Evolutionary conservation across 139 green algal species (phyloP), one percentile per base, ranked within the genome.

Genomic region (Chlamydomonas sphaeroides): DNA sequence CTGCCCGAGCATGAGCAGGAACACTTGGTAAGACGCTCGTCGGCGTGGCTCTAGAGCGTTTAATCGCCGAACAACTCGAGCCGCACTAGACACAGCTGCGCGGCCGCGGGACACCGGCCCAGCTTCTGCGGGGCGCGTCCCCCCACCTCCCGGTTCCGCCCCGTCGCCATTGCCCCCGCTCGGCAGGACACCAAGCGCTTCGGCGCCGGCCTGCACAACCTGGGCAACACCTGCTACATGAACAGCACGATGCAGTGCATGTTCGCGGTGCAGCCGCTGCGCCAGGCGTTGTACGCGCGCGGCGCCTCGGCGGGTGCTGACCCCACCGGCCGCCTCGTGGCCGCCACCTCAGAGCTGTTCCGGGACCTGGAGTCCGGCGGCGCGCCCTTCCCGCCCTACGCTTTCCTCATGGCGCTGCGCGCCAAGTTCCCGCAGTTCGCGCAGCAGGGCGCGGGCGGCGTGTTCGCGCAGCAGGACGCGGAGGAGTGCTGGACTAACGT

Each of bases 221-320:
- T 99, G 42, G 96, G 96, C 74, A 99, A 99, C 88, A 99, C 97
- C 0, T 99, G 97, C 93, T 99, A 99, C 91, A 98, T 99, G 97
- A 98, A 98, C 89, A 91, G 88, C 68, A 98, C 94, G 0, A 5
- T 97, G 79, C 97, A 99, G 90, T 98, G 95, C 84, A 89, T 99
- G 63, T 91, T 87, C 45, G 73, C 82, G 25, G 74, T 91, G 53
- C 68, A 91, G 74, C 87, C 87, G 38, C 79, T 91, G 73, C 79
- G 83, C n/a, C 48, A 87, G 32, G 70, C 81, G 30, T 77, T 90
- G 30, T n/a, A 67, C 38, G 30, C 21, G 5, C 73, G 45, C 28
- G 48, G 32, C 7, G 17, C 77, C 6, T 42, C 36, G 28, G n/a
- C 45, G 0, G 77, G 65, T 2, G 35, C 5, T 1, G 53, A 88